These are phyloP conservation scores for Phaeotremella fagi DNA, from an alignment of 768 basidiomycete genomes.

Conservation along the genomic window DNA sequence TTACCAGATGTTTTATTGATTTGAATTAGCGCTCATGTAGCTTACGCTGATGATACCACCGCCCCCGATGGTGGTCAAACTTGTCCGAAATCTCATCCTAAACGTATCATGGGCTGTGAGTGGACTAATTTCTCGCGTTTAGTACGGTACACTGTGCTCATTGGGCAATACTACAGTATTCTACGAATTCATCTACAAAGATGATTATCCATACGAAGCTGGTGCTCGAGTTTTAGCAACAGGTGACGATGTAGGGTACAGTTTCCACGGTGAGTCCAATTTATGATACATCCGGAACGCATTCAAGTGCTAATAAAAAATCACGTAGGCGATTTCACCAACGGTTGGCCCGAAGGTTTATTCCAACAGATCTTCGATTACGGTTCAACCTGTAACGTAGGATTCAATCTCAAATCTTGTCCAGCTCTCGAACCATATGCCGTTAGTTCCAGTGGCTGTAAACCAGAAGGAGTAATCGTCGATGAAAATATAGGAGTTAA, in stretches of 20 bases:
- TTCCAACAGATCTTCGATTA: slow-evolving; percentile 19
- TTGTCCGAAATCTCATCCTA: slow-evolving; percentile 32
- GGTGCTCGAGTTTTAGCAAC: slow-evolving; percentile 21
- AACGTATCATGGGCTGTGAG: slow-evolving; percentile 18
- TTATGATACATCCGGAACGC: background rate
- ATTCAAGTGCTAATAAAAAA: background rate
- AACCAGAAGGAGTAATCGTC: slow-evolving; percentile 18
- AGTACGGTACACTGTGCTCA: too few species aligned
- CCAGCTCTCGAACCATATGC: slow-evolving; percentile 12
- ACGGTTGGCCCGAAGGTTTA: slow-evolving; percentile 29
- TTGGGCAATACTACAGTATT: too few species aligned
- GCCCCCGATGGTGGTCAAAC: slow-evolving; percentile 15
- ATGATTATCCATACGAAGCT: slow-evolving; percentile 16
- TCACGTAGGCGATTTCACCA: slow-evolving; percentile 31
- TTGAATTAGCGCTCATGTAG: slow-evolving; percentile 16
- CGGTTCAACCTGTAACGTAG: slow-evolving; percentile 21
- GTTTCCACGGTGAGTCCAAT: slow-evolving; percentile 33
- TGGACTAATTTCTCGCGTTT: background rate
- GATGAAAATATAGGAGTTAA: slow-evolving; percentile 27
- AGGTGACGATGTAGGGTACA: slow-evolving; percentile 29
- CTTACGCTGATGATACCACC: slow-evolving; percentile 19
- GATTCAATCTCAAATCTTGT: slow-evolving; percentile 21
- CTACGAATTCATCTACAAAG: slow-evolving; percentile 33
- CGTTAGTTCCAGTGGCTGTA: slow-evolving; percentile 13
- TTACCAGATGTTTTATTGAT: background rate